Conservation (phyloP, 371 early-diverging fungal species). For the Circinella minor region DNA sequence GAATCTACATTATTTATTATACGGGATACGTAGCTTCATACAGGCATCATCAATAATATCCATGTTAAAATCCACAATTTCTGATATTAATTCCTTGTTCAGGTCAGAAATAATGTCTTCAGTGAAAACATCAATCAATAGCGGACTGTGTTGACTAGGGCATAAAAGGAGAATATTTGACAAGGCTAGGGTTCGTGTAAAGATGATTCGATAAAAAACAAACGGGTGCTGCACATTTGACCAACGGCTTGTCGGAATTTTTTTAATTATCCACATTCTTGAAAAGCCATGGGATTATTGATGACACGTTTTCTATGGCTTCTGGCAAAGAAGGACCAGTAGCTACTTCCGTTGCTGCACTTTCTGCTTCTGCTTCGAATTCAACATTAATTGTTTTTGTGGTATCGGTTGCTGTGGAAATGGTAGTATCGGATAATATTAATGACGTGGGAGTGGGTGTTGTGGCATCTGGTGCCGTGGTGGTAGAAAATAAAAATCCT, state of each 20-base stretch:
- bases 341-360: too few relatives aligned
- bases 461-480: too few relatives aligned
- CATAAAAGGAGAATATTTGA: constrained; percentile 23
- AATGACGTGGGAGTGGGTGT: too few relatives aligned
- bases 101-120: constrained; percentile 17
- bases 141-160: constrained; percentile 21
- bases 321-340: too few relatives aligned
- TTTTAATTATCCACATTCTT: too few relatives aligned
- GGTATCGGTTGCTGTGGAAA: too few relatives aligned
- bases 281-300: too few relatives aligned
- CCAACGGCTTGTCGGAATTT: not conserved
- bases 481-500: too few relatives aligned
- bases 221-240: constrained; percentile 5
- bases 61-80: constrained; percentile 15
- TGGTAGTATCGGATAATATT: too few relatives aligned
- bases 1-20: constrained; percentile 6
- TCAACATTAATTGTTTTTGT: too few relatives aligned
- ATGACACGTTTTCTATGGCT: too few relatives aligned
- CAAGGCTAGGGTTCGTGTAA: constrained; percentile 19
- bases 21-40: constrained; percentile 7
- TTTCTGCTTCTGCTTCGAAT: too few relatives aligned
- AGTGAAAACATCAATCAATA: constrained; percentile 19
- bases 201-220: constrained; percentile 25
- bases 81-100: constrained; percentile 17
- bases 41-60: constrained; percentile 13